Percentiles rank a stretch among this genome's conserved stretches.
These are phyloP conservation scores for Jaapia argillacea DNA, from an alignment of 768 basidiomycete genomes.

Conservation along the genomic window DNA sequence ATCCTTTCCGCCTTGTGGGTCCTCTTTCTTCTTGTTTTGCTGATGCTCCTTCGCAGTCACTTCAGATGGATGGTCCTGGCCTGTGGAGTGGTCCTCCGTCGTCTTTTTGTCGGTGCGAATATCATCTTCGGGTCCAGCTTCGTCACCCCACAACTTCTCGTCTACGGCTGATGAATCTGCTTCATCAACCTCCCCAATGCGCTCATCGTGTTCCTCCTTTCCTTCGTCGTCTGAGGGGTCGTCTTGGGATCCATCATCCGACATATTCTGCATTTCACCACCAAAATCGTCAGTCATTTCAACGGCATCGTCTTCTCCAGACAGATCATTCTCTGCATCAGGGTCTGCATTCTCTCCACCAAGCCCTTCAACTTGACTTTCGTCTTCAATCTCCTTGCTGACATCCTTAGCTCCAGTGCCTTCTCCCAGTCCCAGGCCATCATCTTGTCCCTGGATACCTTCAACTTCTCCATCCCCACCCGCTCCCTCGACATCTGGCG, in stretches of 20 bases:
- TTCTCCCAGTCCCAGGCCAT: constrained; percentile 82
- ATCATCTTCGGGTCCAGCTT: constrained; percentile 49
- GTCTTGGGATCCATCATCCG: constrained; percentile 46
- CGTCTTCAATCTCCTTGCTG: constrained; percentile 91
- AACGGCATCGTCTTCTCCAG: constrained; percentile 66
- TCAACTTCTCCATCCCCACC: constrained; percentile 29
- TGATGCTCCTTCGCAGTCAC: constrained; percentile 72
- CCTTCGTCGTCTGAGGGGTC: constrained; percentile 34
- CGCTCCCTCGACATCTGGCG: constrained; percentile 53
- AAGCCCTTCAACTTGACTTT: constrained; percentile 93
- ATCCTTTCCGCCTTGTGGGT: constrained; percentile 16
- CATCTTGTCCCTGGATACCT: constrained; percentile 39
- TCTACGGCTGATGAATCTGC: constrained; percentile 80
- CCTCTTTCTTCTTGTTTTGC: constrained; percentile 11
- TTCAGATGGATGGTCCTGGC: too few relatives aligned
- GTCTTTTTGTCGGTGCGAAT: constrained; percentile 41
- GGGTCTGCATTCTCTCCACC: constrained; percentile 49
- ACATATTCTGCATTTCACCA: constrained; percentile 77
- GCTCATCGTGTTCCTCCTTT: constrained; percentile 60
- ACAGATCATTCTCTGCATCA: constrained; percentile 32
- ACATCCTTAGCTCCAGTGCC: constrained; percentile 82
- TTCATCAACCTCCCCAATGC: constrained; percentile 72
- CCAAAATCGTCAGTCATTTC: constrained; percentile 91
- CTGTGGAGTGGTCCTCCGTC: constrained; percentile 50
- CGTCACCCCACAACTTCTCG: constrained; percentile 96